phyloP scores from a whole-genome alignment of 2,329 filamentous ascomycete genomes.

The Helicocarpus griseus region DNA sequence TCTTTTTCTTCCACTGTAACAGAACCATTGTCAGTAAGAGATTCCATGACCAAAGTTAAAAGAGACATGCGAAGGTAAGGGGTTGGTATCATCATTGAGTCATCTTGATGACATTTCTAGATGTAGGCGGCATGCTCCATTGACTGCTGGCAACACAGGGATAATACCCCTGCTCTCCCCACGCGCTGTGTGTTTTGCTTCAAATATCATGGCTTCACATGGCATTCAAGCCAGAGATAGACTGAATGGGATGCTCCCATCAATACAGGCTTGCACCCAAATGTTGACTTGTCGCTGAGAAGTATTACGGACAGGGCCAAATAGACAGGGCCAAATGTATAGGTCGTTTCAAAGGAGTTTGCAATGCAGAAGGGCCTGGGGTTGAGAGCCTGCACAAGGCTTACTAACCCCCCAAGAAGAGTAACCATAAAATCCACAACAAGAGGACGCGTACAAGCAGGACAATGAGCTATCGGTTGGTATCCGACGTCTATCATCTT shows the following conservation, averaged over 20 bases:
- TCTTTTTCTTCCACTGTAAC: constrained; percentile 3
- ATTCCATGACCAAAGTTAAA: not conserved
- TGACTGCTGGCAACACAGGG: constrained; percentile 9
- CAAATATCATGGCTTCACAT: constrained; percentile 10
- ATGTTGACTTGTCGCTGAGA: constrained; percentile 3
- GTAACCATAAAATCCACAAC: constrained; percentile 11
- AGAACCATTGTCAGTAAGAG: constrained; percentile 7
- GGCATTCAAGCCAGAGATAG: constrained; percentile 1
- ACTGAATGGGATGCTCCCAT: constrained; percentile 11
- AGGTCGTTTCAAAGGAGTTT: constrained; percentile 10
- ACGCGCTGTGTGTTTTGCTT: constrained; percentile 8
- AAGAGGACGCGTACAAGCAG: no score
- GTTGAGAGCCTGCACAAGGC: constrained; percentile 8
- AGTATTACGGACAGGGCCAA: constrained; percentile 7
- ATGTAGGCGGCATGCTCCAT: constrained; percentile 12
- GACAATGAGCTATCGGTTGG: constrained; percentile 11
- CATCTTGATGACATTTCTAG: constrained; percentile 9
- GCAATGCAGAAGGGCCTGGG: constrained; percentile 9
- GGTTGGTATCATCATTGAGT: constrained; percentile 3
- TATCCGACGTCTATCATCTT: constrained; percentile 4
- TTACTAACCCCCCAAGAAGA: constrained; percentile 7
- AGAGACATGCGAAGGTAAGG: not conserved
- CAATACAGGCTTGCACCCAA: constrained; percentile 8
- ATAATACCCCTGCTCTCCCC: not conserved
- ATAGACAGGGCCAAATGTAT: constrained; percentile 6